A percentile compares a stretch with the other conserved stretches of the same genome.
Conservation (phyloP, 2,329 filamentous ascomycete species). For the Nothopassalora personata region DNA sequence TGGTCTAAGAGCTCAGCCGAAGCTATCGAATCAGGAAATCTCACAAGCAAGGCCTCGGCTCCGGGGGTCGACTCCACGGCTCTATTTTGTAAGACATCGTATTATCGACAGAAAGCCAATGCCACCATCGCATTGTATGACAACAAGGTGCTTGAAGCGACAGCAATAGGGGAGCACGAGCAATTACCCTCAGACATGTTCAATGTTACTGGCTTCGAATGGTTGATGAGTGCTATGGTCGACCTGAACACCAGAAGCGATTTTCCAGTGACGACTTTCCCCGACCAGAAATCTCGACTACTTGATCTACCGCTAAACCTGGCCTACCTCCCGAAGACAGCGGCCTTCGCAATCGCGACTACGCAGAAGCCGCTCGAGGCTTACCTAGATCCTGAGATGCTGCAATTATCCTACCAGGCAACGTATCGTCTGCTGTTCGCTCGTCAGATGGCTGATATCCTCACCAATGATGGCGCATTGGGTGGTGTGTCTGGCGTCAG, state of each 20-base stretch:
- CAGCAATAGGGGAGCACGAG: too few species aligned
- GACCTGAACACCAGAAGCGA: conserved; percentile 11
- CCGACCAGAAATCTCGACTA: conserved; percentile 19
- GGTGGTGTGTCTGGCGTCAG: too few species aligned
- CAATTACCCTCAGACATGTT: too few species aligned
- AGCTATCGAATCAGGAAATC: neutral
- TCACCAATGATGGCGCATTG: too few species aligned
- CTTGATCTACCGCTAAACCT: conserved; percentile 22
- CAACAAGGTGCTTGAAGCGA: too few species aligned
- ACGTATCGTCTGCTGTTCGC: conserved; percentile 43
- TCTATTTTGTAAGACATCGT: conserved; percentile 42
- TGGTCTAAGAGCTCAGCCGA: conserved; percentile 21
- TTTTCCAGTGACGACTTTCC: conserved; percentile 20
- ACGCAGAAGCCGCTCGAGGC: conserved; percentile 25
- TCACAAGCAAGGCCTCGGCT: neutral
- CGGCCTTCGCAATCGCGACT: conserved; percentile 36
- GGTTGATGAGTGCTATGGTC: conserved; percentile 28
- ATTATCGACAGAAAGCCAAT: conserved; percentile 43
- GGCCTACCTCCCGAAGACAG: conserved; percentile 30
- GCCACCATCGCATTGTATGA: too few species aligned
- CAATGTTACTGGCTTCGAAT: conserved; percentile 37
- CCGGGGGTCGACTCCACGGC: conserved; percentile 27
- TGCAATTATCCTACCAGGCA: conserved; percentile 35
- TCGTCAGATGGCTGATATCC: conserved; percentile 31
- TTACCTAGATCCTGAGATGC: conserved; percentile 31